Evolutionary conservation across 768 basidiomycete genomes (phyloP).

Genomic region (Lactarius evosmus): DNA sequence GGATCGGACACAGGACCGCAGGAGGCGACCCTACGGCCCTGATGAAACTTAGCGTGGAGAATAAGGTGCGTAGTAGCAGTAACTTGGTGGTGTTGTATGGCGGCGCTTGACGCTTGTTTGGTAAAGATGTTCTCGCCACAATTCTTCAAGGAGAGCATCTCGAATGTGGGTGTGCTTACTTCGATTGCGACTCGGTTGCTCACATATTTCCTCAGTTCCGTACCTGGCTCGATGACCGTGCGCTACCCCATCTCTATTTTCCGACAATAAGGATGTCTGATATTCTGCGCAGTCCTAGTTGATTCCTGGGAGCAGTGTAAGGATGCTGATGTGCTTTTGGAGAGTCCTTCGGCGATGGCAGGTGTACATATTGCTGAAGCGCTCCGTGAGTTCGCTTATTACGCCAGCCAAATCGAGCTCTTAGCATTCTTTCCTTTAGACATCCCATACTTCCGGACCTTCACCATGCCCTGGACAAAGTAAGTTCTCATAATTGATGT

Average conservation of each 20-base stretch:
- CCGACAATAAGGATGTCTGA: neutral
- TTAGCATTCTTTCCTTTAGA: constrained; percentile 32
- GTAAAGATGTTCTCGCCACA: constrained; percentile 67
- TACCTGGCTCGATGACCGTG: constrained; percentile 62
- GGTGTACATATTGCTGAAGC: constrained; percentile 73
- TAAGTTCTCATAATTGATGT: constrained; percentile 29
- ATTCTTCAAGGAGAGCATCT: constrained; percentile 62
- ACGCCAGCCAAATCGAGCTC: neutral
- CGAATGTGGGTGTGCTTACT: constrained; percentile 40
- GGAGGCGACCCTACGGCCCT: constrained; percentile 67
- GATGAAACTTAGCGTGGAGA: constrained; percentile 59
- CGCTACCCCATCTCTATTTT: constrained; percentile 28
- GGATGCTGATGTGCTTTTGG: constrained; percentile 63
- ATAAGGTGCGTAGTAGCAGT: constrained; percentile 35
- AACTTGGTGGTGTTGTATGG: neutral
- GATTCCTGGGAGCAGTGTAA: constrained; percentile 63
- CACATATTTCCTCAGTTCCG: constrained; percentile 45
- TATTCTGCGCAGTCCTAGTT: constrained; percentile 44
- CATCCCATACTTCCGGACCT: constrained; percentile 64
- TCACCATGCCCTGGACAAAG: constrained; percentile 64
- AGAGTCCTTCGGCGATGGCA: constrained; percentile 66
- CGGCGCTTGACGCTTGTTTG: constrained; percentile 28
- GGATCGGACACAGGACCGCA: constrained; percentile 55
- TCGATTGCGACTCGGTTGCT: neutral
- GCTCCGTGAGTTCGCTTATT: constrained; percentile 40